A percentile compares a stretch with the other conserved stretches of the same genome.
These are phyloP conservation scores for Cercospora beticola DNA, from an alignment of 2,329 filamentous ascomycete species.

Conservation along the genomic window DNA sequence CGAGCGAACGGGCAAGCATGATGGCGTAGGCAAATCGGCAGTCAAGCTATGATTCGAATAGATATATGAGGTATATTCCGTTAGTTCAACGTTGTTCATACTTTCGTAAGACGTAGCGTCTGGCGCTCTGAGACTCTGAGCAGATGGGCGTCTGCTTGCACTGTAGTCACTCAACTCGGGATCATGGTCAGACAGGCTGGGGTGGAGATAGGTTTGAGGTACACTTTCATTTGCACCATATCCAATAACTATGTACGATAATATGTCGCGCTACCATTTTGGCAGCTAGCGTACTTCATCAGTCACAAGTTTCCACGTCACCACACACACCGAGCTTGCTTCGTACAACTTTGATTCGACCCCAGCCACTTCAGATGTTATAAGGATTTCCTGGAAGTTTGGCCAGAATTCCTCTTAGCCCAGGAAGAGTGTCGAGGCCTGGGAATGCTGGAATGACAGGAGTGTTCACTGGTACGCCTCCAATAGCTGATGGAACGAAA, in stretches of 20 bases:
- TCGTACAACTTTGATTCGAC: background rate
- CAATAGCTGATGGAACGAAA: background rate
- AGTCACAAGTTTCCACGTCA: background rate
- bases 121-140: background rate
- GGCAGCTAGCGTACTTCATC: background rate
- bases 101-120: background rate
- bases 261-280: background rate
- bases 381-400: background rate
- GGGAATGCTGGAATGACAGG: conserved; percentile 6
- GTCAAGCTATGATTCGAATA: no score
- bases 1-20: no score
- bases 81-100: no score
- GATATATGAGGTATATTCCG: no score
- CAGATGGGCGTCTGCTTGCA: background rate
- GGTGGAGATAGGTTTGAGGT: background rate
- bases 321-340: background rate
- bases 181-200: background rate
- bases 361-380: background rate
- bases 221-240: background rate
- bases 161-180: background rate
- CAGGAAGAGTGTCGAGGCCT: conserved; percentile 11
- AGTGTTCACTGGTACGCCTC: conserved; percentile 5
- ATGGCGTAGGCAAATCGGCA: no score
- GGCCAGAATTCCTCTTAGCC: background rate
- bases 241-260: background rate